A percentile compares a stretch with the other conserved stretches of the same genome.
These are phyloP conservation scores for Thymus mandschuricus DNA, from an alignment of 257 asterid species.

Conservation along the genomic window DNA sequence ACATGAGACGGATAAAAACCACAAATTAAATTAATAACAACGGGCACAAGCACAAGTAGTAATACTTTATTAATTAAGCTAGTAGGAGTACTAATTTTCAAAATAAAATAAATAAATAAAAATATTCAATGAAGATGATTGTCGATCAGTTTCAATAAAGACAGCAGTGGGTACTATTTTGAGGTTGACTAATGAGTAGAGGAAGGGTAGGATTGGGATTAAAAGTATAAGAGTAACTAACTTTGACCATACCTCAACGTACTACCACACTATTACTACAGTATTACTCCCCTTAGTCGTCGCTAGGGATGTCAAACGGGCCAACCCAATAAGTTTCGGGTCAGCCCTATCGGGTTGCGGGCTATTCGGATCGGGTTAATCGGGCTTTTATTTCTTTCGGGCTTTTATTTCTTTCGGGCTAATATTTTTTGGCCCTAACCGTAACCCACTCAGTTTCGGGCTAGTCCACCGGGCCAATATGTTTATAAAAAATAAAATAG, in stretches of 20 bases:
- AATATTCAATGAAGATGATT: slow-evolving; percentile 18
- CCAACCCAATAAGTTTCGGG: too few relatives aligned
- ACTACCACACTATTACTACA: slow-evolving; percentile 16
- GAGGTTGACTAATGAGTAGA: slow-evolving; percentile 9
- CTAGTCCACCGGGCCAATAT: too few relatives aligned
- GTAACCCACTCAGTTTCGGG: too few relatives aligned
- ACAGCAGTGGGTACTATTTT: slow-evolving; percentile 11
- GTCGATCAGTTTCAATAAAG: slow-evolving; percentile 46
- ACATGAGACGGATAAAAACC: too few relatives aligned
- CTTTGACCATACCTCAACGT: slow-evolving; percentile 45
- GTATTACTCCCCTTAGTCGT: slow-evolving; percentile 1
- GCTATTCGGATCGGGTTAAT: too few relatives aligned
- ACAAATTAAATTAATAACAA: too few relatives aligned
- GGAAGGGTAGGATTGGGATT: slow-evolving; percentile 10
- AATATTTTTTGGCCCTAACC: too few relatives aligned
- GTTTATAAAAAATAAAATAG: too few relatives aligned
- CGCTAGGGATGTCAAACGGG: neutral
- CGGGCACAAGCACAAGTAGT: neutral
- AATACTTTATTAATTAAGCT: neutral
- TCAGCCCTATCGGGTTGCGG: too few relatives aligned
- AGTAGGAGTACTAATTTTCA: neutral
- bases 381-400: too few relatives aligned
- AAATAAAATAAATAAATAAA: neutral
- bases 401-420: too few relatives aligned
- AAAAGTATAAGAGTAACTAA: slow-evolving; percentile 1